These are phyloP conservation scores for Blastobotrys ciferrii DNA, from an alignment of 1,139 yeast species.

Conservation along the genomic window DNA sequence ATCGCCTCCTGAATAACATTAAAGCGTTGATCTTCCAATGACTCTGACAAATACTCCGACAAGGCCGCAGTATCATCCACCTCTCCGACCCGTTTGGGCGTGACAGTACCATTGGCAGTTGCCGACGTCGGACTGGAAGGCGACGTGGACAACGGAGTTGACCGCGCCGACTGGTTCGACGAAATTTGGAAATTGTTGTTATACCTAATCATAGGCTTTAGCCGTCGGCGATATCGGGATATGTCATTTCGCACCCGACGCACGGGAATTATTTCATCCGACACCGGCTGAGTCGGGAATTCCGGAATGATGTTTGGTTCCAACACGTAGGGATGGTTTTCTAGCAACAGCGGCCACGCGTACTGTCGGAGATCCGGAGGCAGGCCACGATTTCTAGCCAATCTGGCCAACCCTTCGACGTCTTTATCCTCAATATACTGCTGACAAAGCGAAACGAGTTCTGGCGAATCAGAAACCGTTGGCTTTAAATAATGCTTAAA, in stretches of 20 bases:
- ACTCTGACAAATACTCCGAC: slow-evolving; percentile 19
- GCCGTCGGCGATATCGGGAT: slow-evolving; percentile 28
- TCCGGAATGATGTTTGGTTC: slow-evolving; percentile 70
- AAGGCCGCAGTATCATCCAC: slow-evolving; percentile 13
- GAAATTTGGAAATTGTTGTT: slow-evolving; percentile 13
- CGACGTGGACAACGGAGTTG: slow-evolving; percentile 23
- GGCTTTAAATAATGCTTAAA: slow-evolving; percentile 40
- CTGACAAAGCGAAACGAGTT: slow-evolving; percentile 35
- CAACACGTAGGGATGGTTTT: slow-evolving; percentile 80
- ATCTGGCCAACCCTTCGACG: slow-evolving; percentile 67
- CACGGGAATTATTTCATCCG: slow-evolving; percentile 23
- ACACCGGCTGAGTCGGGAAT: slow-evolving; percentile 24
- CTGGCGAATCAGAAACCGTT: slow-evolving; percentile 38
- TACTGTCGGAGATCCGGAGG: slow-evolving; percentile 78
- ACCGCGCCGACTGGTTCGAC: slow-evolving; percentile 19
- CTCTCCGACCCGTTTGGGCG: background rate
- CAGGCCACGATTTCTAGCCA: slow-evolving; percentile 80
- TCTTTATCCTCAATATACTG: slow-evolving; percentile 50
- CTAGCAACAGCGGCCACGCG: slow-evolving; percentile 82
- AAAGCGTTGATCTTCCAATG: slow-evolving; percentile 35
- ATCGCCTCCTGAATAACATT: slow-evolving; percentile 61
- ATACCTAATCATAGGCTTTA: background rate
- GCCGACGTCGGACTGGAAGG: slow-evolving; percentile 14
- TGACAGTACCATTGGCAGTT: slow-evolving; percentile 6
- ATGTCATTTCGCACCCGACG: slow-evolving; percentile 37